Percentiles rank a stretch among this genome's conserved stretches.
Evolutionary conservation across 495 filamentous ascomycete species (phyloP).

Genomic region (Annulohypoxylon maeteangense): DNA sequence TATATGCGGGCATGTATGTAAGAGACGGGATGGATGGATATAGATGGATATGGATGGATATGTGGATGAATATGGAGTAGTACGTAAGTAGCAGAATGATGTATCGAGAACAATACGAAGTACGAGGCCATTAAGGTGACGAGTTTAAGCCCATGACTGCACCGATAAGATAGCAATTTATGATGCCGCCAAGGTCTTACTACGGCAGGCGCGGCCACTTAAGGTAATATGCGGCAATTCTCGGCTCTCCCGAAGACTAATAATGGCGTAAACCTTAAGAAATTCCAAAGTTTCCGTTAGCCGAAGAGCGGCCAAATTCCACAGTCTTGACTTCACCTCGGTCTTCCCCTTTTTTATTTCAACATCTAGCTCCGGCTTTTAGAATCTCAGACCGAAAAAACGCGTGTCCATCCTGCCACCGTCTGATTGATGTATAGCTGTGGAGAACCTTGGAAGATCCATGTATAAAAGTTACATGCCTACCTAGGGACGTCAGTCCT

Average conservation of each 20-base stretch:
- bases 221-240: slow-evolving; percentile 48
- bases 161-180: slow-evolving; percentile 35
- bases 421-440: neutral
- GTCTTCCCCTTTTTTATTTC: slow-evolving; percentile 18
- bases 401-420: neutral
- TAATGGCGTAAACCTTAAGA: slow-evolving; percentile 4
- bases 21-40: neutral
- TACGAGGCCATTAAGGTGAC: neutral
- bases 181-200: slow-evolving; percentile 23
- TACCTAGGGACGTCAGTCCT: neutral
- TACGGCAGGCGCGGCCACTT: slow-evolving; percentile 29
- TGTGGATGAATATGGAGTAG: neutral
- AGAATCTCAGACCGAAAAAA: neutral
- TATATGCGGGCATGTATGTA: slow-evolving; percentile 10
- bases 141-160: neutral
- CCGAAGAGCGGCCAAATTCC: slow-evolving; percentile 46
- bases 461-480: slow-evolving; percentile 2
- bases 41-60: neutral
- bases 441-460: neutral
- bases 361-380: slow-evolving; percentile 8
- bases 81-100: neutral
- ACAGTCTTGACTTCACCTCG: slow-evolving; percentile 23
- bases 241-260: slow-evolving; percentile 23
- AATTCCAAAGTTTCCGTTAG: slow-evolving; percentile 15
- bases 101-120: slow-evolving; percentile 10